phyloP scores from a whole-genome alignment of 2,329 filamentous ascomycete genomes.

The Dactylellina parvicollis region DNA sequence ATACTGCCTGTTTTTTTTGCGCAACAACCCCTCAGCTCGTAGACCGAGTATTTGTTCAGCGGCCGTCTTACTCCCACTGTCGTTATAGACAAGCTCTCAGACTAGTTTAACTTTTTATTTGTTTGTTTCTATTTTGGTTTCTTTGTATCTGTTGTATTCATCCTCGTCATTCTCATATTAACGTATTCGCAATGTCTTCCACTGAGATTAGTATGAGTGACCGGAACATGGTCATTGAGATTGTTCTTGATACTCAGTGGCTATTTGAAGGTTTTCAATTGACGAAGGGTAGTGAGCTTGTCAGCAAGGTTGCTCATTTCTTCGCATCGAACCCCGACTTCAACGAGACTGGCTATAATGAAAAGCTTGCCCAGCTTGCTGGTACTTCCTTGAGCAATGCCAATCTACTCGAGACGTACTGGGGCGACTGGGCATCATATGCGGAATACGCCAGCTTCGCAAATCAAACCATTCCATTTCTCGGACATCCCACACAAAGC shows the following conservation, averaged over 20 bases:
- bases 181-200: constrained; percentile 12
- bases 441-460: constrained; percentile 7
- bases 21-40: constrained; percentile 19
- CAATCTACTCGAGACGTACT: constrained; percentile 24
- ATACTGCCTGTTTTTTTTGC: not conserved
- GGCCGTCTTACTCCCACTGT: constrained; percentile 13
- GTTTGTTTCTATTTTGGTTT: not conserved
- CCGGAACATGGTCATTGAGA: constrained; percentile 13
- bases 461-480: constrained; percentile 28
- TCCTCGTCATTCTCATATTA: no score
- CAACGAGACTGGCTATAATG: constrained; percentile 31
- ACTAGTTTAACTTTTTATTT: not conserved
- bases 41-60: constrained; percentile 20
- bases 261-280: constrained; percentile 34
- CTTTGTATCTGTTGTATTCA: not conserved
- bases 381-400: constrained; percentile 30
- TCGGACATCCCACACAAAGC: constrained; percentile 33
- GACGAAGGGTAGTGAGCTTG: constrained; percentile 31
- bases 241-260: constrained; percentile 33
- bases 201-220: constrained; percentile 23
- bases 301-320: constrained; percentile 21
- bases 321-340: constrained; percentile 30
- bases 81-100: constrained; percentile 7
- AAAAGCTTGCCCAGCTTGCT: constrained; percentile 30
- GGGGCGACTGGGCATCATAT: constrained; percentile 16